phyloP scores from a whole-genome alignment of 192 early-diverging fungal genomes.

The Allomyces javanicus region DNA sequence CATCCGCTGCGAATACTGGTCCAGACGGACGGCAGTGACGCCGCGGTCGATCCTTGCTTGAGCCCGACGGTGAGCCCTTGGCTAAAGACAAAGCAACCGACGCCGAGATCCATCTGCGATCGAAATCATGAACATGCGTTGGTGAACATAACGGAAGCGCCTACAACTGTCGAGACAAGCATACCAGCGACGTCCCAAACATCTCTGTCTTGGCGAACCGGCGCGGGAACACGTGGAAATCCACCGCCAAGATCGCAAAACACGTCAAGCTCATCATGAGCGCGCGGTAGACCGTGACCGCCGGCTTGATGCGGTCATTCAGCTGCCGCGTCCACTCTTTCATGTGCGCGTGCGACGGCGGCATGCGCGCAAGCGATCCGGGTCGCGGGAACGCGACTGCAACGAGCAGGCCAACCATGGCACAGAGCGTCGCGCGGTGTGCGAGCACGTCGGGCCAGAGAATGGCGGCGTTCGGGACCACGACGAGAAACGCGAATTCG shows the following conservation, averaged over 20 bases:
- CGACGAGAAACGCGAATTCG: too few species aligned
- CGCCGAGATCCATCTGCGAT: slow-evolving; percentile 76
- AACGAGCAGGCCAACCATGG: too few species aligned
- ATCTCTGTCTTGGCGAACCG: slow-evolving; percentile 79
- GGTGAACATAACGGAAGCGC: neutral
- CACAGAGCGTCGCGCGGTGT: too few species aligned
- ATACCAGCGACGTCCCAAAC: slow-evolving; percentile 69
- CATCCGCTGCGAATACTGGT: slow-evolving; percentile 10
- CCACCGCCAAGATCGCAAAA: slow-evolving; percentile 79
- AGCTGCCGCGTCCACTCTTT: neutral
- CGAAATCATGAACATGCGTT: neutral
- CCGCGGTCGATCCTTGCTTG: slow-evolving; percentile 9
- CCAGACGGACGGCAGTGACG: slow-evolving; percentile 14
- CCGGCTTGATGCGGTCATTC: neutral
- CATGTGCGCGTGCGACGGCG: too few species aligned
- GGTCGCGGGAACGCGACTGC: too few species aligned
- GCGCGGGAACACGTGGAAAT: slow-evolving; percentile 78
- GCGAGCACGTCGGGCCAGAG: too few species aligned
- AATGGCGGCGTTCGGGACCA: too few species aligned
- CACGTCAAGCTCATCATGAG: slow-evolving; percentile 60
- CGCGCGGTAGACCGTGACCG: slow-evolving; percentile 48
- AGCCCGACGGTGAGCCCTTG: slow-evolving; percentile 48
- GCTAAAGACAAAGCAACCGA: slow-evolving; percentile 89
- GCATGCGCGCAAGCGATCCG: too few species aligned
- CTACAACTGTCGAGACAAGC: neutral